Base-by-base conservation (phyloP, 1,139 yeast genomes). In the Debaryomyces robertsiae region DNA sequence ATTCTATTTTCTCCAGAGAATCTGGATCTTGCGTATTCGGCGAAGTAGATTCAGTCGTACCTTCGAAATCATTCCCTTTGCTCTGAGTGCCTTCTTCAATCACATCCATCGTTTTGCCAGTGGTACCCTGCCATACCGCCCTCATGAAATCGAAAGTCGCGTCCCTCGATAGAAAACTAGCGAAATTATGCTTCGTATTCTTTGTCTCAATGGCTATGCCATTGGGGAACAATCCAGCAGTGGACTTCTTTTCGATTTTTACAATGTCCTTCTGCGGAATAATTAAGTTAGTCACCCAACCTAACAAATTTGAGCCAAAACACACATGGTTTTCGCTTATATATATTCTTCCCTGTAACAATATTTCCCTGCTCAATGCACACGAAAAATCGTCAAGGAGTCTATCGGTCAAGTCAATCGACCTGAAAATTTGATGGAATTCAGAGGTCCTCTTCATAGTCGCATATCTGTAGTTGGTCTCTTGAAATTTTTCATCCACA, bases 171-270 rank as follows among this genome's bases (percentile, higher is more conserved):
- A 89, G 71, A 55, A 93, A 89, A 46, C 95, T 87, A 13, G 96
- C 96, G 71, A 93, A 91, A 3, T 76, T 76, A 53, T 90, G 88
- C 47, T 78, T 79, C 1, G 81, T 77, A 45, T 80, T 84, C 7
- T 67, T 71, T 1, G 95, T 84, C 47, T 82, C 84, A n/a, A 90
- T 71, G 9, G 78, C 71, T 13, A 91, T 86, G 2, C 96, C 98
- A 60, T 91, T 91, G 11, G 97, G 96, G 57, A 93, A 89, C 24
- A 93, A 68, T 0, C 95, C 96, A 1, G 90, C 96, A 0, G 96
- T 89, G 32, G 81, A 75, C 47, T 81, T 82, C 63, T 88, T 87
- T 52, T 90, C 96, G 51, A 93, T 75, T 18, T 78, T 73, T 3
- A 79, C 71, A 32, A 93, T 80, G 43, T 90, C 96, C 36, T 75